Evolutionary conservation across 75 land plant genomes (phyloP).

Genomic region (Selaginella tamariscina): DNA sequence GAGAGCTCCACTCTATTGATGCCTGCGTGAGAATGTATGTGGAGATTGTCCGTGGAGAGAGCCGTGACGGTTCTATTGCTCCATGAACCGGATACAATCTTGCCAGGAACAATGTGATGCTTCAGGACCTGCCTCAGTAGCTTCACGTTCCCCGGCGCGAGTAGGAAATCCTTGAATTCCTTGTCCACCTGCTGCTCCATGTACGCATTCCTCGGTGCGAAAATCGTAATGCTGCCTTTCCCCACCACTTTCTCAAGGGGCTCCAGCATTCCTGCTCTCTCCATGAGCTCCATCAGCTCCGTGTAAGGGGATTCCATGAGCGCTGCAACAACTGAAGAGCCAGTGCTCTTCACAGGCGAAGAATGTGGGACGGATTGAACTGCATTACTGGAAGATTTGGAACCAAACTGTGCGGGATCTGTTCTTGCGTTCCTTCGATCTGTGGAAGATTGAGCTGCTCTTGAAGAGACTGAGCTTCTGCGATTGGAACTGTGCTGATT

Average conservation of each 20-base stretch:
- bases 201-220: background rate
- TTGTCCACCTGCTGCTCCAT: constrained; percentile 1
- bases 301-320: constrained; percentile 1
- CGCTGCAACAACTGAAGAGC: constrained; percentile 2
- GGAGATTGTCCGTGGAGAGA: background rate
- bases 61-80: background rate
- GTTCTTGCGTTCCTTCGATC: background rate
- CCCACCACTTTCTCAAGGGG: background rate
- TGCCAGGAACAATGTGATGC: background rate
- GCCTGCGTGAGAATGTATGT: background rate
- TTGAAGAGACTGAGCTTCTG: too few species aligned
- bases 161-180: constrained; percentile 1
- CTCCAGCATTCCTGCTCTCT: background rate
- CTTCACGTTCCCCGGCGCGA: background rate
- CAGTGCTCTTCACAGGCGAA: background rate
- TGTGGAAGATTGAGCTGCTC: background rate
- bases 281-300: constrained; percentile 9
- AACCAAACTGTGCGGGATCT: background rate
- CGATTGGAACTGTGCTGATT: too few species aligned
- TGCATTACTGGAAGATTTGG: background rate
- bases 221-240: constrained; percentile 3
- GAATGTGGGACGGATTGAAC: background rate
- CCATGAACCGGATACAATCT: background rate
- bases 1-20: background rate
- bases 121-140: background rate